Evolutionary conservation across 2,329 filamentous ascomycete species (phyloP).

Genomic region (Arthrobotrys sinensis): DNA sequence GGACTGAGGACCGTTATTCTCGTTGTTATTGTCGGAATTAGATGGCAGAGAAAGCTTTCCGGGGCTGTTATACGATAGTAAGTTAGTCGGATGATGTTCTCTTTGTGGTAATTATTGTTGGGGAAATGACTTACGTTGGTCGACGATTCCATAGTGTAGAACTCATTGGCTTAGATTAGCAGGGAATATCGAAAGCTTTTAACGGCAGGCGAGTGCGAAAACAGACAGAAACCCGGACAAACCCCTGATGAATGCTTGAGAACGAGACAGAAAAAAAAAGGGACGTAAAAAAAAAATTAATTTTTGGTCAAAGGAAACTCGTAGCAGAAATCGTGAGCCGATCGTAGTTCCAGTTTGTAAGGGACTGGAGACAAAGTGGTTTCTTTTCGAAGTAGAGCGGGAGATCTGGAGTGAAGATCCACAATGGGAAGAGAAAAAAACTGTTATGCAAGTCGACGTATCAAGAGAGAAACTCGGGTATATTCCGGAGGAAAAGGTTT

Average conservation of each 20-base stretch:
- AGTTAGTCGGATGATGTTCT: constrained; percentile 2
- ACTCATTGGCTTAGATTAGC: constrained; percentile 50
- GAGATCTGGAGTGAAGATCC: constrained; percentile 7
- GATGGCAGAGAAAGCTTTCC: constrained; percentile 55
- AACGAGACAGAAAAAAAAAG: constrained; percentile 16
- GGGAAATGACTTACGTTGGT: constrained; percentile 42
- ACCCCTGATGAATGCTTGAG: constrained; percentile 31
- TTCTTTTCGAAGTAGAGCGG: neutral
- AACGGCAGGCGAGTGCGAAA: constrained; percentile 11
- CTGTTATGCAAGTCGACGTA: constrained; percentile 11
- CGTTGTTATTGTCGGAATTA: constrained; percentile 35
- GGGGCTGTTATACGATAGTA: constrained; percentile 26
- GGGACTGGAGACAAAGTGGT: constrained; percentile 14
- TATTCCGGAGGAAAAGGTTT: constrained; percentile 14
- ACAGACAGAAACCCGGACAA: constrained; percentile 14
- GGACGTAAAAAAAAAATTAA: constrained; percentile 7
- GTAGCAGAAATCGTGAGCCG: constrained; percentile 21
- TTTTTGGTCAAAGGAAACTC: constrained; percentile 28
- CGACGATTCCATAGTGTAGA: constrained; percentile 59
- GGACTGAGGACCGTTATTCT: constrained; percentile 39
- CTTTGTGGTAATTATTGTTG: neutral
- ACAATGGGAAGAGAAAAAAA: constrained; percentile 10
- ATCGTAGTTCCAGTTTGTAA: constrained; percentile 15
- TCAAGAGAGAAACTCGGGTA: constrained; percentile 25
- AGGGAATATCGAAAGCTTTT: constrained; percentile 32